Evolutionary conservation across 2,329 filamentous ascomycete species (phyloP), one percentile per base, ranked within the genome.

Genomic region (Aspergillus sp.): DNA sequence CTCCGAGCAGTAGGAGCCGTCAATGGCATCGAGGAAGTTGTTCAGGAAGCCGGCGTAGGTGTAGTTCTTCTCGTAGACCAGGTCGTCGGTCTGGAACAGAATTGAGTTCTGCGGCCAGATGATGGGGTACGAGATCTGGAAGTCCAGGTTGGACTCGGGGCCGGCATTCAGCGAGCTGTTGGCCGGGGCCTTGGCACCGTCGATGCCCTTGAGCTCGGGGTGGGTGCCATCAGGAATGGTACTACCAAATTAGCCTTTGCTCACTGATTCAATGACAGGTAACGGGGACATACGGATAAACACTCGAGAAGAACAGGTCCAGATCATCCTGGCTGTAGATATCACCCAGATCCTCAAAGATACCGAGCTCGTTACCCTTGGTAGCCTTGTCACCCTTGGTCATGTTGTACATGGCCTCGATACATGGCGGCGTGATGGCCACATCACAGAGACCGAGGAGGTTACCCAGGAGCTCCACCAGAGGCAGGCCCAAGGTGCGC

Each of bases 1-100:
- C n/a, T 66, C 64, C n/a, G 61, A 67, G 60, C 75, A 76, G 58
- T 76, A 77, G 10, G 70, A 74, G 5, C 71, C 73, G 51, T 76
- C 74, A 35, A 75, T 67, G 5, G 72, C 72, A 52, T 75, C 71
- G 20, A 75, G 60, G 58, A 77, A 75, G 45, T 69, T 76, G 62
- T 73, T 72, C 30, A 75, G 54, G 50, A 74, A 69, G 0, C 69
- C 69, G 41, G 51, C 12, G 54, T 66, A 66, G 39, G 53, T 63
- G 47, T 71, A 69, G 49, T 72, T 63, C 10, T 54, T 49, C 48
- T 72, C 61, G 48, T 72, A 71, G 23, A 62, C 47, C 23, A 54
- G 55, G 62, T 74, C 71, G 47, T 74, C 73, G 1, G 64, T 69
- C 58, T 77, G 73, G 58, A 70, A 77, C 38, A 77, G 63, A n/a